These are phyloP conservation scores for Leishmania amazonensis DNA, from an alignment of 208 protist genomes.

Conservation along the genomic window DNA sequence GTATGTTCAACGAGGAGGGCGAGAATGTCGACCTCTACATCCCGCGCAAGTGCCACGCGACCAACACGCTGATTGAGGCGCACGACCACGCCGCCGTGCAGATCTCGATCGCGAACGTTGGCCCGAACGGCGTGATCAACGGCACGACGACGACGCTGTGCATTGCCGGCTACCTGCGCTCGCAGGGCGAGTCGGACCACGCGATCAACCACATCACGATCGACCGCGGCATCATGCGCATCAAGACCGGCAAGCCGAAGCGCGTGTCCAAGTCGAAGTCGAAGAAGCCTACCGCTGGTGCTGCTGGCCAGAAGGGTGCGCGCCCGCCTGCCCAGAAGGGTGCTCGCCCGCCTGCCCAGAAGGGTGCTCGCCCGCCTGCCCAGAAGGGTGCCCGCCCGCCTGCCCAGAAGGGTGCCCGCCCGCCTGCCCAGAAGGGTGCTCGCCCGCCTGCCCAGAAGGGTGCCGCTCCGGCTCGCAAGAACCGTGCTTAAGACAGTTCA, in stretches of 20 bases:
- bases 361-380: conserved; percentile 23
- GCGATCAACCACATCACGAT: conserved; percentile 95
- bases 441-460: conserved; percentile 21
- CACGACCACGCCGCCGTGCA: conserved; percentile 96
- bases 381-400: conserved; percentile 14
- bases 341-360: conserved; percentile 6
- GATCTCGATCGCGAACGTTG: conserved; percentile 96
- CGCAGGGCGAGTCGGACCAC: conserved; percentile 93
- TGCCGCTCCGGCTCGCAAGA: conserved; percentile 29
- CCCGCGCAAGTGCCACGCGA: conserved; percentile 97
- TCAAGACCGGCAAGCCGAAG: conserved; percentile 86
- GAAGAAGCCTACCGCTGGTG: conserved; percentile 30
- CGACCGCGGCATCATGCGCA: conserved; percentile 78
- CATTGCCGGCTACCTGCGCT: conserved; percentile 95
- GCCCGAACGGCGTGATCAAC: conserved; percentile 89
- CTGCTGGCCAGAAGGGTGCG: conserved; percentile 31
- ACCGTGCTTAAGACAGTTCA: conserved; percentile 20
- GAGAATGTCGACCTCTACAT: conserved; percentile 96
- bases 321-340: conserved; percentile 31
- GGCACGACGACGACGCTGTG: conserved; percentile 93
- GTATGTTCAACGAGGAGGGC: conserved; percentile 92
- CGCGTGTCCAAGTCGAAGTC: conserved; percentile 54
- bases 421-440: conserved; percentile 19
- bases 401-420: conserved; percentile 21
- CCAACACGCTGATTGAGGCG: conserved; percentile 94